Percentiles rank a stretch among this genome's conserved stretches.
Evolutionary conservation across 192 early-diverging fungal species (phyloP).

Genomic region (Linderina pennispora): DNA sequence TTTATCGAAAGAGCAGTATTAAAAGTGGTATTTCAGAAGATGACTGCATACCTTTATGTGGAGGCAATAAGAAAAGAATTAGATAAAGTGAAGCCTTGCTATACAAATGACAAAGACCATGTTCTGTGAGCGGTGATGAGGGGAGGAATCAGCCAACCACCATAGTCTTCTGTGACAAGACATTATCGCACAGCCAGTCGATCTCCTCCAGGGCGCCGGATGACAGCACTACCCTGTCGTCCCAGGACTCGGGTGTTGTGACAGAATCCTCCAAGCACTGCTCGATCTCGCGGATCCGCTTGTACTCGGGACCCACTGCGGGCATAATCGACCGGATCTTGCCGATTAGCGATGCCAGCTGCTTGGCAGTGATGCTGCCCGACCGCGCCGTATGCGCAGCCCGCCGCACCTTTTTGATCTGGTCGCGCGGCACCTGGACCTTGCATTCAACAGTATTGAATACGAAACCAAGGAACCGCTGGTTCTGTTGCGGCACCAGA

Average conservation of each 20-base stretch:
- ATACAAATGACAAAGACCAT: too few relatives aligned
- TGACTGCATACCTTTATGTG: too few relatives aligned
- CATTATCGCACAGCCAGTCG: slow-evolving; percentile 39
- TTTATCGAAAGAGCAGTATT: too few relatives aligned
- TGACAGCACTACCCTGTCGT: slow-evolving; percentile 27
- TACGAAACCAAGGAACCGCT: slow-evolving; percentile 42
- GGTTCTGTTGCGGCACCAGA: slow-evolving; percentile 44
- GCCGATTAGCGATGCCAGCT: slow-evolving; percentile 39
- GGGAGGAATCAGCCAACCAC: too few relatives aligned
- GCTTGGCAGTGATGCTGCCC: slow-evolving; percentile 32
- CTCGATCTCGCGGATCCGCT: slow-evolving; percentile 32
- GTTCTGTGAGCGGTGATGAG: too few relatives aligned
- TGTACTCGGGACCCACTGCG: slow-evolving; percentile 25
- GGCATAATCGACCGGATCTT: slow-evolving; percentile 43
- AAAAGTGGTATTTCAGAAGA: too few relatives aligned
- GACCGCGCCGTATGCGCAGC: slow-evolving; percentile 29
- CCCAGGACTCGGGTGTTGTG: slow-evolving; percentile 36
- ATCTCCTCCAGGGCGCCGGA: slow-evolving; percentile 23
- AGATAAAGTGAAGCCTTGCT: too few relatives aligned
- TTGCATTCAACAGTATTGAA: slow-evolving; percentile 36
- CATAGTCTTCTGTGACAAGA: slow-evolving; percentile 29
- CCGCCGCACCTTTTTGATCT: slow-evolving; percentile 42
- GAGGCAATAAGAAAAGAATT: too few relatives aligned
- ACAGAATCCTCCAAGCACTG: slow-evolving; percentile 21
- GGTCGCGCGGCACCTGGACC: slow-evolving; percentile 36